phyloP scores from a whole-genome alignment of 805 yeast species.

The Candida vartiovaarae region DNA sequence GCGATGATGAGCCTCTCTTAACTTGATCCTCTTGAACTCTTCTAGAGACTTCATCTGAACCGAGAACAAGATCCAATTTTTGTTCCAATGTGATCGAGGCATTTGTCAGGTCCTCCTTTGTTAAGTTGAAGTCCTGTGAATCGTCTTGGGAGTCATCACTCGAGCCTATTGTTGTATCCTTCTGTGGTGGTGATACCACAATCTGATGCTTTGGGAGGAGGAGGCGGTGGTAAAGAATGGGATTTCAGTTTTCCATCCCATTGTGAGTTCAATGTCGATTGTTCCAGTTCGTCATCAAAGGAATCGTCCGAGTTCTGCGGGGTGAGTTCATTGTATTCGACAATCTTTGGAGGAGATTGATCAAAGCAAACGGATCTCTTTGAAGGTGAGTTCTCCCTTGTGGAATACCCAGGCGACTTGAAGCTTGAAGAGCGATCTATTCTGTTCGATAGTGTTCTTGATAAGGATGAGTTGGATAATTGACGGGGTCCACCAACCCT shows the following conservation, averaged over 20 bases:
- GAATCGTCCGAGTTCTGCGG: slow-evolving; percentile 22
- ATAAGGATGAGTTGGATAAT: slow-evolving; percentile 15
- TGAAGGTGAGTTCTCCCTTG: slow-evolving; percentile 26
- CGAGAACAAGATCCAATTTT: slow-evolving; percentile 37
- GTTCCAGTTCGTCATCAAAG: slow-evolving; percentile 10
- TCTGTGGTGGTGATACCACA: slow-evolving; percentile 16
- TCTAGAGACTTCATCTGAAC: slow-evolving; percentile 18
- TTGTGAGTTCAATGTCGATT: slow-evolving; percentile 15
- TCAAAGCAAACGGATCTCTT: slow-evolving; percentile 34
- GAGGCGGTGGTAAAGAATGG: slow-evolving; percentile 27
- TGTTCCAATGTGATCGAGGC: slow-evolving; percentile 32
- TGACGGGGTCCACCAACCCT: slow-evolving; percentile 26
- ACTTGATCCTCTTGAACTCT: slow-evolving; percentile 20
- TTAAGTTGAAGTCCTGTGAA: slow-evolving; percentile 20
- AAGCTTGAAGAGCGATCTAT: slow-evolving; percentile 12
- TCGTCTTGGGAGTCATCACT: slow-evolving; percentile 20
- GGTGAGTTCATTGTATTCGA: slow-evolving; percentile 26
- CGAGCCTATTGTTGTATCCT: slow-evolving; percentile 20
- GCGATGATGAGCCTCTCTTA: slow-evolving; percentile 19
- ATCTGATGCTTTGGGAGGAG: slow-evolving; percentile 27
- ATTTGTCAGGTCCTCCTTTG: slow-evolving; percentile 22
- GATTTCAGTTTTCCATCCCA: slow-evolving; percentile 20
- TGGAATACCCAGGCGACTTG: slow-evolving; percentile 6
- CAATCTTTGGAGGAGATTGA: slow-evolving; percentile 30
- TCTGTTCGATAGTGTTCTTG: slow-evolving; percentile 15